Evolutionary conservation across 2,329 filamentous ascomycete genomes (phyloP), one percentile per base, ranked within the genome.

Genomic region (Chalaropsis ovoidea): DNA sequence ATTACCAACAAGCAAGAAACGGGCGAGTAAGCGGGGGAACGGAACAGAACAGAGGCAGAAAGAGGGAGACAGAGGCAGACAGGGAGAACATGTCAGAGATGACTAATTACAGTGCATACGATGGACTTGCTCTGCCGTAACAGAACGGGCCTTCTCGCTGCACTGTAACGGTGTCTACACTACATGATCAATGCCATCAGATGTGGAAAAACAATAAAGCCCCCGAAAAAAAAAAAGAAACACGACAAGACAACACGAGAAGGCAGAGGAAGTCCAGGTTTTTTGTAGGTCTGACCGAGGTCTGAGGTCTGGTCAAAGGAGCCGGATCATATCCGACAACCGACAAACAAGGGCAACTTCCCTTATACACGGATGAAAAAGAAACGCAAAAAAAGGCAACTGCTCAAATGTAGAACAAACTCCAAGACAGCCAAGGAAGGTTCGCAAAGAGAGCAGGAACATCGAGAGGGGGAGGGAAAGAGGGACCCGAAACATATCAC

Each of bases 271-370:
- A n/a, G 43, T 3, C 43, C 43, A 45, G n/a, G 8, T 39, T 35
- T 35, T 35, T 3, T 10, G 35, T 7, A n/a, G 43, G 43, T 45
- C 31, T 31, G 31, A 31, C 31, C 6, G 31, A 31, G 31, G 31
- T 31, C 31, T 31, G 31, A 31, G 31, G 31, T 31, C 31, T 31
- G n/a, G n/a, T 39, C 1, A 39, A 60, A 60, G 56, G 56, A 60
- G 39, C 39, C 31, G 56, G 56, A 39, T 31, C 56, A 60, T 39
- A 60, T 39, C 56, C 56, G 56, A 60, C 31, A 60, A 27, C 56
- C 56, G 56, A 60, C 39, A 60, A 56, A 60, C 56, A 45, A 45
- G 43, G 43, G 13, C 13, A 45, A 17, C n/a, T 45, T 45, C n/a
- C 15, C 43, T 45, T 17, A 1, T 45, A n/a, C 13, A n/a, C 4